These are phyloP conservation scores for Gossypium trilobum DNA, from an alignment of 441 rosid genomes.

Conservation along the genomic window DNA sequence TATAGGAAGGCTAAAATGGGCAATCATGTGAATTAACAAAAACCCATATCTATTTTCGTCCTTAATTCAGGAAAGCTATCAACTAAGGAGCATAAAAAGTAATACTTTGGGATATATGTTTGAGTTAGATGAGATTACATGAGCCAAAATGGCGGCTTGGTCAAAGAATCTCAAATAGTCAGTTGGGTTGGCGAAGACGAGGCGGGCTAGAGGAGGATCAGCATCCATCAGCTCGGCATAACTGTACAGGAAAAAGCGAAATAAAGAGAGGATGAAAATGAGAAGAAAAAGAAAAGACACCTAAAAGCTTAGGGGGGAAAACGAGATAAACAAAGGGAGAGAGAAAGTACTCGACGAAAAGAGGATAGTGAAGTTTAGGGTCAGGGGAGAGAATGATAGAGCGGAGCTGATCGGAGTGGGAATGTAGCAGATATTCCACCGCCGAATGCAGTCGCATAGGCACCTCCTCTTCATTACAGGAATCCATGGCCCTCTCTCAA, in stretches of 20 bases:
- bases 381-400: slow-evolving; percentile 53
- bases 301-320: neutral
- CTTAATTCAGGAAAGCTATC: neutral
- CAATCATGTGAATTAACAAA: neutral
- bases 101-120: neutral
- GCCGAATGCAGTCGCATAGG: slow-evolving; percentile 28
- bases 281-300: neutral
- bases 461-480: slow-evolving; percentile 27
- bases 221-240: slow-evolving; percentile 69
- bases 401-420: slow-evolving; percentile 52
- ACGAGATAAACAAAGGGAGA: neutral
- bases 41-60: neutral
- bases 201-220: slow-evolving; percentile 52
- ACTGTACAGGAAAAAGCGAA: slow-evolving; percentile 22
- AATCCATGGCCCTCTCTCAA: slow-evolving; percentile 5
- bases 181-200: slow-evolving; percentile 50
- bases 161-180: slow-evolving; percentile 49
- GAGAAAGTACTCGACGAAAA: slow-evolving; percentile 46
- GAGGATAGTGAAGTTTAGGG: slow-evolving; percentile 72
- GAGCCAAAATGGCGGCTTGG: slow-evolving; percentile 72
- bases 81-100: neutral
- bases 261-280: neutral
- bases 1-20: neutral
- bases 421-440: slow-evolving; percentile 49
- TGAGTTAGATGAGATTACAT: slow-evolving; percentile 27